Conservation (phyloP, 202 grass and related monocot genomes). For the Zizania palustris region DNA sequence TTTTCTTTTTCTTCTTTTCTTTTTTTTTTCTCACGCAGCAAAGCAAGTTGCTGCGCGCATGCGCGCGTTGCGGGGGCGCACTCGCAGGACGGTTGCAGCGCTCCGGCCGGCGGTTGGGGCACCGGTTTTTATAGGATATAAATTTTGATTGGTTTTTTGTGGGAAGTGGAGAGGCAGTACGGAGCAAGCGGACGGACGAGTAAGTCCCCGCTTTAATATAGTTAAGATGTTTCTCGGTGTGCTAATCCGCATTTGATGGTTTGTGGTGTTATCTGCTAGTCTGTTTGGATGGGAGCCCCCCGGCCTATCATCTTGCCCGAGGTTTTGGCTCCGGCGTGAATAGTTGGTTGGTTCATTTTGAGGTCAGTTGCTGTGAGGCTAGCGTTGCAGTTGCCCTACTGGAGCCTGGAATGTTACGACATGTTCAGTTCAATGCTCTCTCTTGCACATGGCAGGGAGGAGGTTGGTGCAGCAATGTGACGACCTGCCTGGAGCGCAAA, state of each 20-base stretch:
- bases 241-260: neutral
- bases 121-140: no score
- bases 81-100: no score
- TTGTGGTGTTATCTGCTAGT: conserved; percentile 37
- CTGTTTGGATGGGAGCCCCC: conserved; percentile 75
- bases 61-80: no score
- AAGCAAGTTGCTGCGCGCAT: no score
- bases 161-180: no score
- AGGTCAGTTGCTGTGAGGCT: conserved; percentile 43
- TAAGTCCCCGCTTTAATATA: no score
- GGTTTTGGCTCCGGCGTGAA: conserved; percentile 66
- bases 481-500: conserved; percentile 62
- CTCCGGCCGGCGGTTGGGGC: no score
- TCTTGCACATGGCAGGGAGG: conserved; percentile 52
- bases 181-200: no score
- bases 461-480: conserved; percentile 78
- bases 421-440: neutral
- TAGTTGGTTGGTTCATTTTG: conserved; percentile 73
- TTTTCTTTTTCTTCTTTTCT: no score
- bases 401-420: neutral
- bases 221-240: no score
- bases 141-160: no score
- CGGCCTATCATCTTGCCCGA: conserved; percentile 61
- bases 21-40: no score
- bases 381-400: neutral